Evolutionary conservation across 192 early-diverging fungal genomes (phyloP).

Genomic region (Coemansia nantahalensis): DNA sequence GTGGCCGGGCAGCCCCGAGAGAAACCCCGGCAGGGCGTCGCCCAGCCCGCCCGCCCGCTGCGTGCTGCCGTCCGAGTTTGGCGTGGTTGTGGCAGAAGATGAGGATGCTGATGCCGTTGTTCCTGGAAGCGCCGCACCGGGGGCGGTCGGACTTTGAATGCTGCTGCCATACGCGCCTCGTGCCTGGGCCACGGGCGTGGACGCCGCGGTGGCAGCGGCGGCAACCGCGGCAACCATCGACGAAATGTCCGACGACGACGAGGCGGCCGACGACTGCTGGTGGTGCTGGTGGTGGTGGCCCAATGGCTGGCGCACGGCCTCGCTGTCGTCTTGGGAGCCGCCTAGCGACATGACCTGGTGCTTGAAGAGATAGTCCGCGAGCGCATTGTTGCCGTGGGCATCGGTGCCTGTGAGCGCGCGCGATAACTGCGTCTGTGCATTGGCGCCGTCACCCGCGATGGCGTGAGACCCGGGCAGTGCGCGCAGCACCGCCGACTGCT

Average conservation of each 20-base stretch:
- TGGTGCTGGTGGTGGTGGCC: not conserved
- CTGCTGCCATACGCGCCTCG: constrained; percentile 21
- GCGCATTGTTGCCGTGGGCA: constrained; percentile 4
- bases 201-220: constrained; percentile 23
- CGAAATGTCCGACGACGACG: constrained; percentile 18
- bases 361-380: constrained; percentile 49
- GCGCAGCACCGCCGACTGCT: constrained; percentile 4
- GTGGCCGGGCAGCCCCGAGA: constrained; percentile 38
- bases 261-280: constrained; percentile 1
- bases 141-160: constrained; percentile 36
- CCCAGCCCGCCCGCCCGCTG: constrained; percentile 4
- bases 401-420: constrained; percentile 1
- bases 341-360: constrained; percentile 23
- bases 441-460: constrained; percentile 2
- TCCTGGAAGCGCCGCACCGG: constrained; percentile 33
- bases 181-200: constrained; percentile 6
- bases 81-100: constrained; percentile 11
- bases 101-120: constrained; percentile 5
- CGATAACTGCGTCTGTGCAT: constrained; percentile 14
- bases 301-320: not conserved
- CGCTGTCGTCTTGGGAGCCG: constrained; percentile 1
- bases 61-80: constrained; percentile 6
- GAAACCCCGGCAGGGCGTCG: constrained; percentile 35
- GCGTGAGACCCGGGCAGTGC: constrained; percentile 9
- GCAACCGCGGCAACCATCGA: constrained; percentile 43